Base-by-base conservation (phyloP, 345 rosid genomes). In the Bruguiera gymnorhiza region DNA sequence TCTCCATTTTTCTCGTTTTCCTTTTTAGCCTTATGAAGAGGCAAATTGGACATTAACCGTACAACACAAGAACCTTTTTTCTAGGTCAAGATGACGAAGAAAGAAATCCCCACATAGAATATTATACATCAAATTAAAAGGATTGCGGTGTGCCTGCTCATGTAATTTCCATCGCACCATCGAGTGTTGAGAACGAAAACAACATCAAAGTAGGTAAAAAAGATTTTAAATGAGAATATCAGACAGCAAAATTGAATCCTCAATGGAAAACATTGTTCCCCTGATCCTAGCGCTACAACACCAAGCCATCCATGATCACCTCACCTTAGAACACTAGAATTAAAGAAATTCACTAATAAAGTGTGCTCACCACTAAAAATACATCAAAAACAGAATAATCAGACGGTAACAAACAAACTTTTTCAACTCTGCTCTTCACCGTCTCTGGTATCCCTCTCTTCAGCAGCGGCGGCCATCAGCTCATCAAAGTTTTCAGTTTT, bases 401-500 rank as follows among this genome's bases (percentile, higher is more conserved):
- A 24, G 51, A 59, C 23, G 50, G 48, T 23, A 69, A 59, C 30
- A 56, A 53, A 23, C 9, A 63, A 5, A 29, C 21, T n/a, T 34
- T 69, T 75, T 80, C 79, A 82, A 71, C 69, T 80, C 80, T 79
- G 86, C 37, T 76, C 92, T 78, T 81, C 86, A 62, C 77, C 85
- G 19, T 84, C 84, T 30, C 71, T 81, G 30, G 55, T 83, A 36
- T 83, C 86, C 69, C 84, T 84, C 68, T 87, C 93, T 57, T 79
- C 96, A 32, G 86, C 88, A 39, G 87, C 87, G 60, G 91, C 86
- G 6, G 89, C 96, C 96, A 92, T 92, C 75, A 92, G 69, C 58
- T 92, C 96, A 62, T 92, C 98, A 48, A 92, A 90, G 81, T 90
- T 92, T 46, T 86, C 90, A 8, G 90, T 83, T 84, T 90, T 92